phyloP scores from a whole-genome alignment of 306 rosid species.

The Sindora glabra region DNA sequence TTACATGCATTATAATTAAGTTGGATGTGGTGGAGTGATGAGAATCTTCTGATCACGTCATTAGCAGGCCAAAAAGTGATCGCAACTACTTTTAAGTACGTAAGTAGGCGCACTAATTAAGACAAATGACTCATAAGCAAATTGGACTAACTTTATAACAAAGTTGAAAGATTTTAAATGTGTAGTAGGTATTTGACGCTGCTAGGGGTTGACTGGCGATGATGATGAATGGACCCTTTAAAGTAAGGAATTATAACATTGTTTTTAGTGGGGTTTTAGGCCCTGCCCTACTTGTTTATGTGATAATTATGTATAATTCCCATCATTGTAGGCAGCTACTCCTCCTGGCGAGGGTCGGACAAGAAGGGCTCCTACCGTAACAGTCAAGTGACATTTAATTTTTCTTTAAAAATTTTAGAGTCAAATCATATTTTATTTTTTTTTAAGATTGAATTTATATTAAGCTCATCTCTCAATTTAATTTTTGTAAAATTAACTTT shows the following conservation, averaged over 20 bases:
- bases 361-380: too few species aligned
- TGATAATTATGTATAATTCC: too few species aligned
- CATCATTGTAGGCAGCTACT: not conserved
- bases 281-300: not conserved
- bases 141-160: not conserved
- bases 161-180: not conserved
- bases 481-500: too few species aligned
- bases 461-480: too few species aligned
- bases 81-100: not conserved
- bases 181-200: constrained; percentile 18
- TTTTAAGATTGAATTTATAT: too few species aligned
- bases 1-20: constrained; percentile 3
- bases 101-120: not conserved
- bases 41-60: constrained; percentile 27
- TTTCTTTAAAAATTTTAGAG: too few species aligned
- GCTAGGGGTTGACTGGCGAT: constrained; percentile 22
- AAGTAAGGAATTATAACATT: constrained; percentile 16
- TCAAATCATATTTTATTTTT: too few species aligned
- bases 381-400: too few species aligned
- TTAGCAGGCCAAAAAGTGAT: not conserved
- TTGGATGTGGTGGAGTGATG: not conserved
- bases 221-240: constrained; percentile 25
- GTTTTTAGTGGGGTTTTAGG: not conserved
- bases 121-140: constrained; percentile 9
- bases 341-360: too few species aligned